A percentile compares a stretch with the other conserved stretches of the same genome.
These are phyloP conservation scores for Venturia carpophila DNA, from an alignment of 2,329 filamentous ascomycete genomes.

Conservation along the genomic window DNA sequence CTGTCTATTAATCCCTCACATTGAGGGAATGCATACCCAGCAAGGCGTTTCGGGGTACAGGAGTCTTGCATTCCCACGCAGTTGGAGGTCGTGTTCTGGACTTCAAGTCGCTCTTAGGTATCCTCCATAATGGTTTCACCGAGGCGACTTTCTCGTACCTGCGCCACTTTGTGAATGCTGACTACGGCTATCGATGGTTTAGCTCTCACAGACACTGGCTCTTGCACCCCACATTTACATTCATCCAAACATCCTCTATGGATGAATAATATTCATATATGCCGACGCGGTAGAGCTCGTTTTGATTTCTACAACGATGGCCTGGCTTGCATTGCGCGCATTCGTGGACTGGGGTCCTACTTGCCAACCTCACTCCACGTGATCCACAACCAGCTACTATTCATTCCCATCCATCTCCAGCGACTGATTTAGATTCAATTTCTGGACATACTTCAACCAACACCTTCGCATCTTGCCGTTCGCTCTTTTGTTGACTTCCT, in stretches of 20 bases:
- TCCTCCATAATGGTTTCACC: neutral
- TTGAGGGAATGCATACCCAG: constrained; percentile 3
- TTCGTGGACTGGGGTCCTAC: too few species aligned
- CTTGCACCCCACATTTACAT: neutral
- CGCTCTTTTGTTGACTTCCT: neutral
- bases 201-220: neutral
- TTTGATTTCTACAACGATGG: neutral
- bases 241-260: neutral
- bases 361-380: too few species aligned
- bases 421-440: neutral
- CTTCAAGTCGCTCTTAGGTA: neutral
- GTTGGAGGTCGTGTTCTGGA: neutral
- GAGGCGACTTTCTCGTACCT: neutral
- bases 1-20: neutral
- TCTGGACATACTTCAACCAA: neutral
- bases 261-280: neutral
- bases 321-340: too few species aligned
- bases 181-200: neutral
- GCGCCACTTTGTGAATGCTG: neutral
- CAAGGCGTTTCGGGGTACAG: constrained; percentile 3
- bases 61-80: constrained; percentile 9
- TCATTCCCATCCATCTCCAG: neutral
- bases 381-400: too few species aligned
- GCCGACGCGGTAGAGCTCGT: neutral
- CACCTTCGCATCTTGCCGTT: neutral